phyloP scores from a whole-genome alignment of 345 rosid genomes.

The Camelina neglecta region DNA sequence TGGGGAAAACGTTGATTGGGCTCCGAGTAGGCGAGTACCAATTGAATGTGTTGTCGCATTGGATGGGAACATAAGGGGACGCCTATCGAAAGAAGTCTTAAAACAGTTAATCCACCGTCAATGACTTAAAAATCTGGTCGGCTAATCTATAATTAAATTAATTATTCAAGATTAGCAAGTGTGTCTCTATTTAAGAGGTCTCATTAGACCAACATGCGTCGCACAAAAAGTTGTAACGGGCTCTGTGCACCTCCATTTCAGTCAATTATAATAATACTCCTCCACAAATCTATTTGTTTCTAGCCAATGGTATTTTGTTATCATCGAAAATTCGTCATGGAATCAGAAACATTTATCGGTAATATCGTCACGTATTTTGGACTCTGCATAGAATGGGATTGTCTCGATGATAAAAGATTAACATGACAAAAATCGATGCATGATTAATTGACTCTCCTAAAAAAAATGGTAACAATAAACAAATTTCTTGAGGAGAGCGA shows the following conservation, averaged over 20 bases:
- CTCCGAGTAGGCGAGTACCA: neutral
- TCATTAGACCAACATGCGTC: constrained; percentile 45
- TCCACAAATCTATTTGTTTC: constrained; percentile 1
- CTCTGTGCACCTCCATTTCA: constrained; percentile 40
- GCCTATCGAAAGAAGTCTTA: constrained; percentile 34
- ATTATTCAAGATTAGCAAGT: constrained; percentile 33
- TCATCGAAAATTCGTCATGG: constrained; percentile 27
- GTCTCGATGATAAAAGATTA: constrained; percentile 27
- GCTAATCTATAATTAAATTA: constrained; percentile 25
- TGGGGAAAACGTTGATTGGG: constrained; percentile 17
- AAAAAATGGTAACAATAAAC: no score
- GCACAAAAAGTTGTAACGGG: constrained; percentile 41
- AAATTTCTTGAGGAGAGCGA: neutral
- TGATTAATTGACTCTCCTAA: constrained; percentile 28
- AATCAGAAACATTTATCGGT: constrained; percentile 35
- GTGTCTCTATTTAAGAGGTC: constrained; percentile 27
- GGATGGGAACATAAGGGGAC: constrained; percentile 39
- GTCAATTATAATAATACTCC: neutral
- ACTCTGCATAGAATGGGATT: constrained; percentile 17
- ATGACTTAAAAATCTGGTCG: constrained; percentile 35
- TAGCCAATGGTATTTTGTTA: constrained; percentile 16
- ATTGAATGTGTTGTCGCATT: constrained; percentile 41
- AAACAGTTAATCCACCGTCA: constrained; percentile 43
- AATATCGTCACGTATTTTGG: constrained; percentile 35
- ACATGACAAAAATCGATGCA: constrained; percentile 16